A percentile compares a stretch with the other conserved stretches of the same genome.
These are phyloP conservation scores for Castanea sativa DNA, from an alignment of 306 rosid species.

Conservation along the genomic window DNA sequence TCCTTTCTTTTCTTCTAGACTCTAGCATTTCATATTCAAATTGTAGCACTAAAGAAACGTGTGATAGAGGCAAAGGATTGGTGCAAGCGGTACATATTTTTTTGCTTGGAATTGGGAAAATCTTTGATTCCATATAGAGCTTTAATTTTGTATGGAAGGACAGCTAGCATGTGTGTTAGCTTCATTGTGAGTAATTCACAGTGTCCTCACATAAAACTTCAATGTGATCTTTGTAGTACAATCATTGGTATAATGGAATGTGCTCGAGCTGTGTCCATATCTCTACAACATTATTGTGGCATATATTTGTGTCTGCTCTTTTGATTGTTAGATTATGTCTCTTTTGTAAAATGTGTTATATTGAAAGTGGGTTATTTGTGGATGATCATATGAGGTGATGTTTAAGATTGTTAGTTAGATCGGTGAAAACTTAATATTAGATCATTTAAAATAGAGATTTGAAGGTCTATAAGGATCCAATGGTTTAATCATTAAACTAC, in stretches of 20 bases:
- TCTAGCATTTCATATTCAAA: neutral
- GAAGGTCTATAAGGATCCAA: no score
- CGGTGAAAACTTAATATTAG: neutral
- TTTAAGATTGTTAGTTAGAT: neutral
- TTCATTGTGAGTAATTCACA: slow-evolving; percentile 16
- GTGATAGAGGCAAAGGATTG: neutral
- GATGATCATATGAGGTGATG: no score
- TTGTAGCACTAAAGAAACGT: neutral
- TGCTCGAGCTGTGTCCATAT: slow-evolving; percentile 13
- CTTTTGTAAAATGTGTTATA: no score
- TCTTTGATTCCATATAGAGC: slow-evolving; percentile 11
- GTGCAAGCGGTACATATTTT: neutral
- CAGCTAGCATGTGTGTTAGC: slow-evolving; percentile 8
- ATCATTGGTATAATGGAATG: slow-evolving; percentile 4
- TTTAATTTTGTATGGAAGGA: neutral
- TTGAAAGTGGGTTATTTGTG: no score
- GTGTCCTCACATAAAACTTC: slow-evolving; percentile 14
- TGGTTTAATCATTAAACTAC: no score
- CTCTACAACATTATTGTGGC: slow-evolving; percentile 1
- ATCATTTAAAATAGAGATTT: no score
- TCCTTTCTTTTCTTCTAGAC: neutral
- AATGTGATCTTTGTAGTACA: neutral
- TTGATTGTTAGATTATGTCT: neutral
- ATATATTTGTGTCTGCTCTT: neutral
- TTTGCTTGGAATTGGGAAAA: neutral